Evolutionary conservation across 2,329 filamentous ascomycete species (phyloP), one percentile per base, ranked within the genome.

Genomic region (Fusarium nematophilum): DNA sequence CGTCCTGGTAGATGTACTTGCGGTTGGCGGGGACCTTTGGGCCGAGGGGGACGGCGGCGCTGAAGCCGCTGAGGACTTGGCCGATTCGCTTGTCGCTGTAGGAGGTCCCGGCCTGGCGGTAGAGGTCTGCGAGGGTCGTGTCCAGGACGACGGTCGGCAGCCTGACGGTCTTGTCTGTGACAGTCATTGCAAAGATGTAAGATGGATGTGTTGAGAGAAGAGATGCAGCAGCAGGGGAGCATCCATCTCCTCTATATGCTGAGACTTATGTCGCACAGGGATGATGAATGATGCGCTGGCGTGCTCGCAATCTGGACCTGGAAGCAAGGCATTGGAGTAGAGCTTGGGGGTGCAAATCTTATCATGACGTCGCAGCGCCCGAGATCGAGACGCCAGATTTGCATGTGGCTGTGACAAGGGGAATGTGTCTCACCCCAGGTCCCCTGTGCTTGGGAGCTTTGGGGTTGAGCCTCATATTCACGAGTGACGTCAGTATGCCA

Each of bases 1-100:
- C 66, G 55, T 77, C 74, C 31, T 77, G 71, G 47, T 77, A 77
- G 11, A 76, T 66, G 36, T 70, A 77, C 49, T 75, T 77, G 11
- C 64, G 66, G 48, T 75, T 77, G 8, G 72, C 66, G 1, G 72
- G 70, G 11, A 76, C 65, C 47, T 68, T 53, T 5, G 66, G 47
- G 13, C 59, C 71, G 13, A 75, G 61, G 18, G 59, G 51, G 7
- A 70, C 34, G 10, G 53, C 62, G 9, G 64, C 68, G 50, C 70
- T 73, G 55, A 70, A 61, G 26, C 64, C 66, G 50, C 70, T 66
- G 14, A 73, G 62, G 23, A 75, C 65, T 30, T 73, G 66, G n/a
- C 66, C 72, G 34, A 76, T 66, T 11, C 64, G 64, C 31, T 66
- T 68, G 37, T 63, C 10, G 14, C 66, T 59, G 3, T 53, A 61